A percentile compares a stretch with the other conserved stretches of the same genome.
These are phyloP conservation scores for Histomonas meleagridis DNA, from an alignment of 208 protist species.

Conservation along the genomic window DNA sequence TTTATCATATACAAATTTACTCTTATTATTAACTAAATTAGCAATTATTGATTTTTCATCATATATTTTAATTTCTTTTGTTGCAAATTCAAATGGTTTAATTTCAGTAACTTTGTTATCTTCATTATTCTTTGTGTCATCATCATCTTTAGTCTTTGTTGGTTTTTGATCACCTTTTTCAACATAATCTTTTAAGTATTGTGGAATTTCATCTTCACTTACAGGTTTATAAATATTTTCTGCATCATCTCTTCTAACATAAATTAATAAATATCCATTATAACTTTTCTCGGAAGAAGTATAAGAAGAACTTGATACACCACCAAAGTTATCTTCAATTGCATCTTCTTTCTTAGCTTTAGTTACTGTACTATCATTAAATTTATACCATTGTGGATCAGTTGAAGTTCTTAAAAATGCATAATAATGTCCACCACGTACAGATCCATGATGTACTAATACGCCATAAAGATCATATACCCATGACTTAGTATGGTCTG, in stretches of 20 bases:
- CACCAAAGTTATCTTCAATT: constrained; percentile 58
- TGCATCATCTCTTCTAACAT: background rate
- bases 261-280: background rate
- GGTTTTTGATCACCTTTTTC: background rate
- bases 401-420: constrained; percentile 58
- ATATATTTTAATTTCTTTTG: background rate
- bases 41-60: background rate
- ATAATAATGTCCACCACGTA: constrained; percentile 71
- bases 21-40: background rate
- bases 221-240: background rate
- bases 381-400: constrained; percentile 53
- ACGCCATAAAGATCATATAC: constrained; percentile 58
- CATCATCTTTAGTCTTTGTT: background rate
- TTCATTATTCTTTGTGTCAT: background rate
- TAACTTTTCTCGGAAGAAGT: background rate
- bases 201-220: background rate
- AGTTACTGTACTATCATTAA: constrained; percentile 66
- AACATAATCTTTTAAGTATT: background rate
- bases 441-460: constrained; percentile 66
- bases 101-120: background rate
- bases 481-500: background rate
- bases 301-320: background rate
- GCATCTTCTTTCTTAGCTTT: constrained; percentile 49
- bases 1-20: background rate
- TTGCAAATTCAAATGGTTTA: background rate